Conservation (phyloP, 179 eudicot species). For the Beta macrorhiza region DNA sequence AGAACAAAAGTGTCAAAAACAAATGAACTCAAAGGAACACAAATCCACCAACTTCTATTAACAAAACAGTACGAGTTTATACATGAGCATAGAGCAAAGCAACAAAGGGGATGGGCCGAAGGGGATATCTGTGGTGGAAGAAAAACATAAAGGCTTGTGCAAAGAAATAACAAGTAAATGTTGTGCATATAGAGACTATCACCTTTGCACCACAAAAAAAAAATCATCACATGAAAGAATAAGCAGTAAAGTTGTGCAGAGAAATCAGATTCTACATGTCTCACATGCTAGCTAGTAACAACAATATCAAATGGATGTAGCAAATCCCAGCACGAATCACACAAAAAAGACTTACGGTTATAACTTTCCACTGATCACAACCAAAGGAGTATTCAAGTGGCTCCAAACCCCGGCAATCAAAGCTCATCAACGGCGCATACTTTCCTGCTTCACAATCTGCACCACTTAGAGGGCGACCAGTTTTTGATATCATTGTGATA, state of each 20-base stretch:
- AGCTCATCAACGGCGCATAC: conserved; percentile 64
- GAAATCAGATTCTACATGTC: background rate
- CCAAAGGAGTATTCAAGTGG: conserved; percentile 67
- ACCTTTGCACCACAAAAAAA: too few relatives aligned
- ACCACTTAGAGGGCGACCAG: conserved; percentile 58
- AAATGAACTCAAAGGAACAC: background rate
- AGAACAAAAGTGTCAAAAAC: too few relatives aligned
- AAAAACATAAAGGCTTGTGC: background rate
- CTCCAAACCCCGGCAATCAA: conserved; percentile 86
- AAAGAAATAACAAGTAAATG: background rate
- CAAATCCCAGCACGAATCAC: background rate
- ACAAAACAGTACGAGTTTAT: background rate
- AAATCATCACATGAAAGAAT: background rate
- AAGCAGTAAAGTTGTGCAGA: background rate
- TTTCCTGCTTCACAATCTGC: conserved; percentile 46
- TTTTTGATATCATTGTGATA: conserved; percentile 59
- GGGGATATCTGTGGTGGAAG: background rate
- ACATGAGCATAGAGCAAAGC: background rate
- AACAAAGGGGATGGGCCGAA: background rate
- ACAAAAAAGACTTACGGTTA: conserved; percentile 53
- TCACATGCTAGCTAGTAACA: background rate
- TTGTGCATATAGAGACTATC: background rate
- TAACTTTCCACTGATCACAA: conserved; percentile 74
- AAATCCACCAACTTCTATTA: background rate
- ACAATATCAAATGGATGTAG: background rate